Evolutionary conservation across 495 filamentous ascomycete genomes (phyloP).

Genomic region (Xylaria sp.): DNA sequence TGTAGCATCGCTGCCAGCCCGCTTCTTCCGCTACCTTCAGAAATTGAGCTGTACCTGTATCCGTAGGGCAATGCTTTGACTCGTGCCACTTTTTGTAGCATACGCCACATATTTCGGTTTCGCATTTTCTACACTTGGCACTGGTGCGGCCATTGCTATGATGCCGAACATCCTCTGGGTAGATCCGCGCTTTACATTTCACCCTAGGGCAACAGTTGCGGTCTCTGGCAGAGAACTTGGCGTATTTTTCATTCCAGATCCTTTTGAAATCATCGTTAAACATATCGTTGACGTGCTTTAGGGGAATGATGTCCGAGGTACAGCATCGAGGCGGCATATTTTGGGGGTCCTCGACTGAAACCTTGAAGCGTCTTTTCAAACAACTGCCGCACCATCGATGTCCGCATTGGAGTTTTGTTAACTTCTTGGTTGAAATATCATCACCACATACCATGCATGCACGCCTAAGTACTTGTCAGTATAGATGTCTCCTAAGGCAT

Average conservation of each 20-base stretch:
- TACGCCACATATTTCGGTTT: conserved; percentile 72
- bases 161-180: conserved; percentile 66
- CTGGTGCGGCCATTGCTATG: conserved; percentile 56
- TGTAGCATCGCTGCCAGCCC: conserved; percentile 79
- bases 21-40: conserved; percentile 71
- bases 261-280: conserved; percentile 76
- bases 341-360: conserved; percentile 74
- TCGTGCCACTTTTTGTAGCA: conserved; percentile 79
- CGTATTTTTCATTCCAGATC: conserved; percentile 77
- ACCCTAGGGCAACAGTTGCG: conserved; percentile 75
- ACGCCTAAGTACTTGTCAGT: conserved; percentile 52
- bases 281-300: conserved; percentile 75
- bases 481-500: conserved; percentile 18
- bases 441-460: conserved; percentile 74
- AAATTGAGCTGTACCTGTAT: conserved; percentile 69
- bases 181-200: conserved; percentile 78
- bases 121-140: conserved; percentile 70
- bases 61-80: conserved; percentile 70
- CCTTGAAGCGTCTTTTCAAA: conserved; percentile 71
- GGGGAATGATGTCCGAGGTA: conserved; percentile 70
- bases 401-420: conserved; percentile 73
- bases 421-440: conserved; percentile 62
- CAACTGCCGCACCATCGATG: conserved; percentile 82
- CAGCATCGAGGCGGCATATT: conserved; percentile 86
- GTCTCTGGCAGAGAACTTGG: conserved; percentile 75